Base-by-base conservation (phyloP, 306 rosid genomes). In the Adenanthera pavonina region DNA sequence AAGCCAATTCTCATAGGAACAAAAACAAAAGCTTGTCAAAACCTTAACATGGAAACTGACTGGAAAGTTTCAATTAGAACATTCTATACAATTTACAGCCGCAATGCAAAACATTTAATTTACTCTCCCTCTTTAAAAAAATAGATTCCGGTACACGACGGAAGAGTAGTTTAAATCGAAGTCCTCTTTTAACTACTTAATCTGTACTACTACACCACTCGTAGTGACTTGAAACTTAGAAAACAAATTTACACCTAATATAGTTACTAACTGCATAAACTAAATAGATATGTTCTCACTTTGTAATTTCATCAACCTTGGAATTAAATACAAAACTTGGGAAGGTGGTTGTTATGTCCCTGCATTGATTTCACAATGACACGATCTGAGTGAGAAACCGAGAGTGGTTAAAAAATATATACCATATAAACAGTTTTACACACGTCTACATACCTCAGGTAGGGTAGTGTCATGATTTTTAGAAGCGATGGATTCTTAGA, bases 291-390 rank as follows among this genome's bases (percentile, higher is more conserved):
- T 30, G 46, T 25, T 43, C 60, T 92, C 76, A 95, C 4, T 91
- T 79, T 30, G 83, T 88, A 78, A 92, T 81, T 82, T 93, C 99
- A 6, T 95, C 99, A 69, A 93, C 87, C 86, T 90, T 90, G 1
- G 98, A 87, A 87, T 93, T 66, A 82, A 95, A 95, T 54, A 95
- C 92, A 83, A 95, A 95, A 80, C 98, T 95, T 46, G 99, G 99
- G 67, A 95, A 95, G 9, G 92, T 73, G 10, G 97, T 95, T 1
- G 99, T 95, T 74, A 95, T 85, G 64, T 95, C 96, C 89, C 99
- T 95, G 94, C 92, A 85, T 74, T 60, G 30, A 71, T 77, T 60
- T 72, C 80, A 78, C 47, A 77, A 82, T 11, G 6, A 33, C 9
- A 77, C 38, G 4, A 57, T 72, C 13, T 41, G 3, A 64, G 64